phyloP scores from a whole-genome alignment of 805 yeast species.

The Myxozyma neglecta region DNA sequence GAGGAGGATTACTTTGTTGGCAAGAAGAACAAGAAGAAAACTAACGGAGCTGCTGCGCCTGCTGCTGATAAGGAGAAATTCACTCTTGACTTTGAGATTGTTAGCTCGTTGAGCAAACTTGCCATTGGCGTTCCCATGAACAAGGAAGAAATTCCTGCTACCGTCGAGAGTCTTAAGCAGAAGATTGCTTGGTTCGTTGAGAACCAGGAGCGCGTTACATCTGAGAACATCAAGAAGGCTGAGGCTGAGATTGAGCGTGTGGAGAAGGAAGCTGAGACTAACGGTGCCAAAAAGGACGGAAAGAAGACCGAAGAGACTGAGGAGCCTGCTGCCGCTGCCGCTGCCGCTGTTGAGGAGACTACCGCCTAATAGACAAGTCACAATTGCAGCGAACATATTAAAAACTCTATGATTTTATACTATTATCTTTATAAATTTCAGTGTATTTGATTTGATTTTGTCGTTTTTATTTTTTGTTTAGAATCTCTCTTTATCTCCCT shows the following conservation, averaged over 20 bases:
- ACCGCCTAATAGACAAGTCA: background rate
- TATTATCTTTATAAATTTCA: background rate
- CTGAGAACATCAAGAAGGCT: conserved; percentile 70
- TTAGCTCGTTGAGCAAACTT: conserved; percentile 73
- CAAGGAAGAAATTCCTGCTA: conserved; percentile 64
- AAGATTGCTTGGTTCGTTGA: conserved; percentile 67
- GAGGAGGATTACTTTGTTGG: conserved; percentile 53
- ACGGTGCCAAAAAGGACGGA: conserved; percentile 18
- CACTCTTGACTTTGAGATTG: conserved; percentile 75
- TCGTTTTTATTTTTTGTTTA: background rate
- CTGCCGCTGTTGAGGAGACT: background rate
- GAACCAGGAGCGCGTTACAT: conserved; percentile 79
- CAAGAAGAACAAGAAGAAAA: conserved; percentile 43
- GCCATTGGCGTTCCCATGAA: conserved; percentile 76
- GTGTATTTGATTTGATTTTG: background rate
- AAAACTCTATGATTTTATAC: background rate
- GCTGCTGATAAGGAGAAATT: conserved; percentile 46
- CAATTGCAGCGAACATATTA: background rate
- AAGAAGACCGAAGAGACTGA: conserved; percentile 24
- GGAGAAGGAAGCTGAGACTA: conserved; percentile 51
- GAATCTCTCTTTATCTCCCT: background rate
- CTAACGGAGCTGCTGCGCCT: conserved; percentile 16
- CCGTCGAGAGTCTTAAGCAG: conserved; percentile 65
- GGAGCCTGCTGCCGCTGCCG: background rate
- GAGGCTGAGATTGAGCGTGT: conserved; percentile 72